Base-by-base conservation (phyloP, 1,284 basidiomycete species). In the Hemileia vastatrix region DNA sequence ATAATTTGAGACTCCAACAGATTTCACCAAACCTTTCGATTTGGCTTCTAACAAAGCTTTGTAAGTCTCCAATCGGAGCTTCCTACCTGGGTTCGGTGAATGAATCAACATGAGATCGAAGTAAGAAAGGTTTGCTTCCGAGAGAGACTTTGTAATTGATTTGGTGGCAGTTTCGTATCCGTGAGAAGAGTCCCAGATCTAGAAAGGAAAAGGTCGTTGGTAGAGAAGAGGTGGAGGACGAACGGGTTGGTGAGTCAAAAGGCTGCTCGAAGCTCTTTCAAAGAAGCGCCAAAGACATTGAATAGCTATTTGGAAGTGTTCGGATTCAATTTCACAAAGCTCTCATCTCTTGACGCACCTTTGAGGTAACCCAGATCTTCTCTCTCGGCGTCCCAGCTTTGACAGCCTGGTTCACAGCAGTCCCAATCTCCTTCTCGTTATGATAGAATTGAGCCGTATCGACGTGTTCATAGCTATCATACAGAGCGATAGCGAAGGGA, bases 1-100 rank as follows among this genome's bases (percentile, higher is more conserved):
- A 60, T 49, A 68, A 44, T 67, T 68, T n/a, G 57, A 62, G 9
- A 68, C 67, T 23, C 67, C 67, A n/a, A 68, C 33, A 24, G 33
- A 44, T 43, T 49, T 68, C 21, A 67, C 63, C 43, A 47, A 48
- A 15, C 63, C 66, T 27, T 63, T 24, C 40, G 55, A 51, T 23
- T 52, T 54, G 13, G 52, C 50, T 45, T 65, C 23, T 18, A 52
- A 32, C 32, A 67, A 31, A 6, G 47, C 66, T 33, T 49, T 64
- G 44, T 63, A 67, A 24, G 66, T 59, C 48, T 67, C 65, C 3
- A 57, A 24, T 18, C 71, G 65, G 31, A 63, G 57, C 58, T 67
- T 60, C 19, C 40, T 18, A 4, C 63, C 63, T 19, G 58, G 24
- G 15, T 62, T 61, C 2, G 66, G 66, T 24, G 58, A 54, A 48